These are phyloP conservation scores for Lasiodiplodia gonubiensis DNA, from an alignment of 2,329 filamentous ascomycete genomes.

Conservation along the genomic window DNA sequence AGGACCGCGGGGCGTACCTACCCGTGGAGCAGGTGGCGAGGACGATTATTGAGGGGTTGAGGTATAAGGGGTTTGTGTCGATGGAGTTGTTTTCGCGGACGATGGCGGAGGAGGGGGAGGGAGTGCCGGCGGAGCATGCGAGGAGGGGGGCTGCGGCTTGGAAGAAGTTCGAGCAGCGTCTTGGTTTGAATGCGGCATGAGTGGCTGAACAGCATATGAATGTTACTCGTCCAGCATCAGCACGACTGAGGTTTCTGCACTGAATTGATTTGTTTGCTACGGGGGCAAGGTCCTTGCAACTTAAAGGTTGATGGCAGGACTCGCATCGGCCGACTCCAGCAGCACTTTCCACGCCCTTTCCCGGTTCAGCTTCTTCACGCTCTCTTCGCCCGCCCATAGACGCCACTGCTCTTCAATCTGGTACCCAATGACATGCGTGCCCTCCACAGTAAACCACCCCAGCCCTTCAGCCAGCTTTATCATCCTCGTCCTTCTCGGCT, in stretches of 20 bases:
- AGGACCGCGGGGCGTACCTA: neutral
- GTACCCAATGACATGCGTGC: constrained; percentile 50
- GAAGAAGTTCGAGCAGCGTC: neutral
- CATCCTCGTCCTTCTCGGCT: constrained; percentile 47
- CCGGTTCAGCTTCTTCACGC: neutral
- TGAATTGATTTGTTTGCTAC: no score
- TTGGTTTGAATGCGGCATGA: neutral
- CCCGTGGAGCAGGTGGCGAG: constrained; percentile 4
- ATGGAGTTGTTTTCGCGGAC: constrained; percentile 3
- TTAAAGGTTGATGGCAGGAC: neutral
- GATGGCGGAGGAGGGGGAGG: neutral
- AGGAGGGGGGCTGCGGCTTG: neutral
- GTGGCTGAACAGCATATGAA: neutral
- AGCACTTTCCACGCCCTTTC: neutral
- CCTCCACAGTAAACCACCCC: constrained; percentile 49
- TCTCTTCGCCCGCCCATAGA: constrained; percentile 41
- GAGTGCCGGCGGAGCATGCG: neutral
- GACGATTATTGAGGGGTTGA: neutral
- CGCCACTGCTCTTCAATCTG: constrained; percentile 50
- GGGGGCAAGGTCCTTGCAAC: rapidly evolving
- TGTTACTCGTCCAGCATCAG: neutral
- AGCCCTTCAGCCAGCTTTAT: constrained; percentile 42
- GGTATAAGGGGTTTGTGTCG: neutral
- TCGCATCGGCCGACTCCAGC: neutral
- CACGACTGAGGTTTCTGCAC: no score